phyloP scores from a whole-genome alignment of 768 basidiomycete genomes.

The Panellus pusillus region DNA sequence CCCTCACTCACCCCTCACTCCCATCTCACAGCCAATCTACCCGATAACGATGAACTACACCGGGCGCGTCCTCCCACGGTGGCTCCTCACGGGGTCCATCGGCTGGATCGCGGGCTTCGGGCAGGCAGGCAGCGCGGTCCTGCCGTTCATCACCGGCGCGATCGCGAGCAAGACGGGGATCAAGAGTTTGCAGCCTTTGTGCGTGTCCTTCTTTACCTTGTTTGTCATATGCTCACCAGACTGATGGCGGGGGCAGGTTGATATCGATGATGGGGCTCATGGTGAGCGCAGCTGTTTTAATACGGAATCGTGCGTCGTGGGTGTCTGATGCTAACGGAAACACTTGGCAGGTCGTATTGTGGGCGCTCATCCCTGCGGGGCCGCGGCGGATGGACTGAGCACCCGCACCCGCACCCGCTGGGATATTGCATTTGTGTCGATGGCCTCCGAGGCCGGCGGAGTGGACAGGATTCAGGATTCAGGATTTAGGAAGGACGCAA shows the following conservation, averaged over 20 bases:
- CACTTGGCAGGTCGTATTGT: conserved; percentile 8
- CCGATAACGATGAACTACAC: conserved; percentile 74
- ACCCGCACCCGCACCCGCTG: no score
- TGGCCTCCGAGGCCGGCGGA: background rate
- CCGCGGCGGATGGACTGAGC: conserved; percentile 7
- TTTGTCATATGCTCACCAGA: background rate
- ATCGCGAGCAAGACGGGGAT: conserved; percentile 66
- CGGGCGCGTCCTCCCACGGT: conserved; percentile 65
- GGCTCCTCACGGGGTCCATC: conserved; percentile 64
- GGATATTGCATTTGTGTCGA: no score
- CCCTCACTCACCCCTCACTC: no score
- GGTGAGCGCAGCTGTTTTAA: no score
- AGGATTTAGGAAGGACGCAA: no score
- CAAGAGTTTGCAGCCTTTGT: conserved; percentile 62
- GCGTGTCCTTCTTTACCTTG: conserved; percentile 26
- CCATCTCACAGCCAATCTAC: conserved; percentile 51
- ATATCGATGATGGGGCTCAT: conserved; percentile 13
- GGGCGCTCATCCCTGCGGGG: conserved; percentile 8
- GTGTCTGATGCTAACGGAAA: no score
- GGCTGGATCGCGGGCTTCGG: conserved; percentile 72
- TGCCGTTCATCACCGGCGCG: conserved; percentile 74
- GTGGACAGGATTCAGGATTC: no score
- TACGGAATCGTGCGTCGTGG: no score
- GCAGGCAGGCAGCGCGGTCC: conserved; percentile 67
- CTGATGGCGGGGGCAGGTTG: background rate